Conservation (phyloP, 495 filamentous ascomycete species). For the Aspergillus incahuasiensis region DNA sequence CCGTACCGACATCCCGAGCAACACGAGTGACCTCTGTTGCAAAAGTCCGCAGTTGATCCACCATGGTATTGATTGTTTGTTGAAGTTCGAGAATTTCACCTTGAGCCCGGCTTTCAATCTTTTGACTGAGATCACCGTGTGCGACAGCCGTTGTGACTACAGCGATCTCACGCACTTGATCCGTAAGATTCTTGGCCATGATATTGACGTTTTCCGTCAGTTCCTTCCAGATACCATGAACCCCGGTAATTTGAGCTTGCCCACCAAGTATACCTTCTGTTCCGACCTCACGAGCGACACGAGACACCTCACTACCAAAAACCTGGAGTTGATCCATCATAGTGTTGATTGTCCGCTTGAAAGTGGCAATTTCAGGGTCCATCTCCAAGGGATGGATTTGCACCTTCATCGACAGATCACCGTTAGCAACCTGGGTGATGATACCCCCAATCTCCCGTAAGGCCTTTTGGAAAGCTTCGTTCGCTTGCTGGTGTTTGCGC, state of each 20-base stretch:
- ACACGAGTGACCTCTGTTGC: slow-evolving; percentile 96
- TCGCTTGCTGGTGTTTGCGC: slow-evolving; percentile 94
- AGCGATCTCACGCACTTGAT: slow-evolving; percentile 94
- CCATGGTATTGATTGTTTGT: slow-evolving; percentile 99
- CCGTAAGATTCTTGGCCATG: slow-evolving; percentile 85
- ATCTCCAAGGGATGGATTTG: slow-evolving; percentile 93
- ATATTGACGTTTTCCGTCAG: slow-evolving; percentile 97
- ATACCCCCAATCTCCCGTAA: slow-evolving; percentile 96
- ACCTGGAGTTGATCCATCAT: slow-evolving; percentile 99
- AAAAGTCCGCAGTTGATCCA: slow-evolving; percentile 94
- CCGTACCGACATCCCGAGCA: slow-evolving; percentile 92
- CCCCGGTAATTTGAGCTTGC: slow-evolving; percentile 89
- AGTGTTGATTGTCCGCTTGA: slow-evolving; percentile 93
- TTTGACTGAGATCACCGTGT: slow-evolving; percentile 91
- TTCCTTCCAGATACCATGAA: slow-evolving; percentile 98
- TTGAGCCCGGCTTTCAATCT: slow-evolving; percentile 89
- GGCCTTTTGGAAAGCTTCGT: slow-evolving; percentile 97
- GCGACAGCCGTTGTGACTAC: slow-evolving; percentile 95
- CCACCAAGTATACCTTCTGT: slow-evolving; percentile 97
- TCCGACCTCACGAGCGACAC: slow-evolving; percentile 93
- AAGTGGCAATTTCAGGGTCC: slow-evolving; percentile 98
- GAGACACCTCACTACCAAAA: slow-evolving; percentile 95
- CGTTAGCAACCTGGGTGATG: slow-evolving; percentile 89
- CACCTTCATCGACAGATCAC: slow-evolving; percentile 97
- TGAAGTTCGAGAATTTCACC: slow-evolving; percentile 96